Evolutionary conservation across 495 filamentous ascomycete genomes (phyloP).

Genomic region (Xanthoparmelia taractica): DNA sequence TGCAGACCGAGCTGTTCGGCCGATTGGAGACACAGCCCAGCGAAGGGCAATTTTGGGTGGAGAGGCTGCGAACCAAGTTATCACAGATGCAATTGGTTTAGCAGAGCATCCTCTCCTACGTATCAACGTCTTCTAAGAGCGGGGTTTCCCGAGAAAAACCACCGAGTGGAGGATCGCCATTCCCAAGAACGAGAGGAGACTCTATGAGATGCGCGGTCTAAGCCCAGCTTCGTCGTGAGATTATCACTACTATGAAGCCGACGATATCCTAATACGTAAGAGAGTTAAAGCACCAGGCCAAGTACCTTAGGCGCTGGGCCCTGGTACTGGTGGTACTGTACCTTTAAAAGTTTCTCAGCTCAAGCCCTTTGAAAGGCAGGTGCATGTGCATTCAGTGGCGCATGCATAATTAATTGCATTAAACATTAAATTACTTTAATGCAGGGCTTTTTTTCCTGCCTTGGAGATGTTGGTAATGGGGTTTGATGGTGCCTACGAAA

Average conservation of each 20-base stretch:
- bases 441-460: too few relatives aligned
- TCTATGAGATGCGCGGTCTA: constrained; percentile 16
- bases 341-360: neutral
- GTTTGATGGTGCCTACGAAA: too few relatives aligned
- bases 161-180: constrained; percentile 29
- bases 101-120: constrained; percentile 27
- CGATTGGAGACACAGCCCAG: too few relatives aligned
- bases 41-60: too few relatives aligned
- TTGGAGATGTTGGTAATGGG: too few relatives aligned
- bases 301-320: too few relatives aligned
- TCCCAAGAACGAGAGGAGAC: constrained; percentile 23
- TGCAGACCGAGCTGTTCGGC: too few relatives aligned
- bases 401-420: too few relatives aligned
- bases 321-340: too few relatives aligned
- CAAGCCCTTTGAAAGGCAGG: neutral
- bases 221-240: neutral
- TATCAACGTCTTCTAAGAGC: constrained; percentile 10
- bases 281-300: neutral
- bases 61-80: too few relatives aligned
- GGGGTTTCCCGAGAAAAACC: constrained; percentile 26
- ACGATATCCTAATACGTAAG: too few relatives aligned
- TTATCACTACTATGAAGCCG: neutral
- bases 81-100: constrained; percentile 33
- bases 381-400: neutral
- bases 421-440: too few relatives aligned